Conservation (phyloP, 441 rosid species). For the Theobroma grandiflorum region DNA sequence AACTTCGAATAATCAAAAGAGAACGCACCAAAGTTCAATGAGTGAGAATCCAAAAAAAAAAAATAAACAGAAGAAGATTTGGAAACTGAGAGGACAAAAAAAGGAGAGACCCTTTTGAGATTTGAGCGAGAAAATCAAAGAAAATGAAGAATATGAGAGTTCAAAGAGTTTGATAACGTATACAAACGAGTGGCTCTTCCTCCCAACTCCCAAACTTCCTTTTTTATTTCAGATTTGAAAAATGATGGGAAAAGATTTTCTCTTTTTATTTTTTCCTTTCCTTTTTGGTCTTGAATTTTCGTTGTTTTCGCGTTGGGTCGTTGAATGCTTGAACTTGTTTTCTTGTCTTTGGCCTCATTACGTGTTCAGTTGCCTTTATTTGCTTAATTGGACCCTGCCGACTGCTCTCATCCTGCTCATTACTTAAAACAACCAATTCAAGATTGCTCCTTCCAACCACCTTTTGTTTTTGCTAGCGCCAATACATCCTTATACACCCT, state of each 20-base stretch:
- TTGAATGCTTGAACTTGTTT: background rate
- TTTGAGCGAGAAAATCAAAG: slow-evolving; percentile 25
- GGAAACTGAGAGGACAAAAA: background rate
- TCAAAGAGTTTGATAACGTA: background rate
- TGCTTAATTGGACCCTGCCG: background rate
- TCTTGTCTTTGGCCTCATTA: background rate
- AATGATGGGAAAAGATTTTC: background rate
- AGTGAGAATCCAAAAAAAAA: background rate
- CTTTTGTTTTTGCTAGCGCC: background rate
- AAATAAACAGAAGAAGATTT: background rate
- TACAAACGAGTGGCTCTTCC: background rate
- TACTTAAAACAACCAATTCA: background rate
- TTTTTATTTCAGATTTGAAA: slow-evolving; percentile 11
- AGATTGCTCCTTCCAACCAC: background rate
- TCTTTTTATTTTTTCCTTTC: background rate
- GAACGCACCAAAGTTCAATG: slow-evolving; percentile 16
- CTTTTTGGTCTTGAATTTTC: background rate
- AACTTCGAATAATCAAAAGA: slow-evolving; percentile 12
- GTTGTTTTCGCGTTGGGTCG: background rate
- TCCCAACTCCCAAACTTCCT: background rate
- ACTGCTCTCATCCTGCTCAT: background rate
- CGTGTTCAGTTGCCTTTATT: background rate
- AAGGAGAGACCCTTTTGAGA: slow-evolving; percentile 29
- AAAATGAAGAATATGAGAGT: background rate
- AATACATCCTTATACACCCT: too few relatives aligned